Base-by-base conservation (phyloP, 2,329 filamentous ascomycete genomes). In the Neonectria neomacrospora region DNA sequence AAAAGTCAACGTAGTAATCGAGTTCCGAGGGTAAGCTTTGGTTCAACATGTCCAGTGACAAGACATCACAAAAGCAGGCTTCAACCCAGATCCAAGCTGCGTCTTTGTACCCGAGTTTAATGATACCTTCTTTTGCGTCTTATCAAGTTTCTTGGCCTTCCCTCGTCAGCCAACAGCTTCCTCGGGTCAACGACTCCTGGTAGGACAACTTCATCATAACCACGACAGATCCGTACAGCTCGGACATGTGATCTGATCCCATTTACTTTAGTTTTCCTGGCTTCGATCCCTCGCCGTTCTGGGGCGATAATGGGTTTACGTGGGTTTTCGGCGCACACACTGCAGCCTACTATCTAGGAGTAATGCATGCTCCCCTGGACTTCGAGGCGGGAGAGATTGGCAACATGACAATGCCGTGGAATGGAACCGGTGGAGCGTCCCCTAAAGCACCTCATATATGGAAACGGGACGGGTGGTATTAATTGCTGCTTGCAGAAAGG, bases 141-240 rank as follows among this genome's bases (percentile, higher is more conserved):
- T 81, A 0, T 86, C 83, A 0, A 85, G 81, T 11, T 87, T 86
- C 67, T 80, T 82, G 39, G 74, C 77, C 8, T 86, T 85, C 66
- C 84, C 73, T 79, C 6, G 75, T 81, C 4, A 71, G 77, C 63
- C 76, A 79, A 20, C 73, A 77, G 66, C 54, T 54, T 18, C 67
- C 67, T 3, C 60, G 78, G 63, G 66, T 61, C 8, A 69, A 70
- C 34, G 76, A 77, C 57, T 61, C 67, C 14, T 47, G 65, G 11
- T 67, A 63, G 65, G 61, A 71, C 3, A 73, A 73, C 48, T 71
- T 81, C 23, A 68, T 85, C 16, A 79, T 83, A 67, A 80, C 73
- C 9, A 76, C 77, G 0, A 72, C 74, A 22, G 75, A 85, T 61
- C 78, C 79, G 1, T 81, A 78, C 45, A 68, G 76, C 59, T 74